Evolutionary conservation across 805 yeast species (phyloP), one percentile per base, ranked within the genome.

Genomic region (Cyberlindnera euphorbiae): DNA sequence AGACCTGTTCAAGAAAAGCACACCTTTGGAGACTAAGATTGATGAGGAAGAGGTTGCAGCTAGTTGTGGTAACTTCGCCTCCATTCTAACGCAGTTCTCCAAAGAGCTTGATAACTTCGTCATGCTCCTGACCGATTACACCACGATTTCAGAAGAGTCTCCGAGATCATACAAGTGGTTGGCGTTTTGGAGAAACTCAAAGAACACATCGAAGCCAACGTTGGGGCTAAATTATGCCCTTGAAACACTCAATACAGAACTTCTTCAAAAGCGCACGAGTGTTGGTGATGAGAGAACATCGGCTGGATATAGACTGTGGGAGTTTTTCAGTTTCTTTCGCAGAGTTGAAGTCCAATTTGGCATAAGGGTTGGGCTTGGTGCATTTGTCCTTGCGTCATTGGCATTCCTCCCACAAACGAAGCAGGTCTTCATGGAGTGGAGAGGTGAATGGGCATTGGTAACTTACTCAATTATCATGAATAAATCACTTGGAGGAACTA

Each of bases 401-500:
- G 94, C 94, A 2, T 84, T 77, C 48, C 51, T 74, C 18, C 78
- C 79, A 3, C 52, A 55, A 10, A 75, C 87, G 0, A 65, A 78
- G 33, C 63, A 65, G 5, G 43, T 54, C 1, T 86, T 84, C 49
- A 69, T 62, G 31, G 68, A 65, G 28, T 83, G 86, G 87, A 62
- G 89, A 45, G 81, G 82, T 12, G 95, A 85, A 55, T 85, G 95
- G 95, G 79, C 87, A 0, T 59, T 85, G 26, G 83, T 82, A n/a
- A 79, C 88, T 0, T 85, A 77, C 47, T 78, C 85, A 48, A 80
- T 85, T 37, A 82, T 85, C 64, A 84, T 85, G 90, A 82, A 81
- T 48, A 83, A 83, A 50, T 80, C 89, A 1, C 62, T 84, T 5
- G 95, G 95, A 8, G 94, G 94, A 0, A 86, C 95, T 0, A 73